Conservation (phyloP, 148 eudicot genomes). For the Heliamphora exappendiculata region DNA sequence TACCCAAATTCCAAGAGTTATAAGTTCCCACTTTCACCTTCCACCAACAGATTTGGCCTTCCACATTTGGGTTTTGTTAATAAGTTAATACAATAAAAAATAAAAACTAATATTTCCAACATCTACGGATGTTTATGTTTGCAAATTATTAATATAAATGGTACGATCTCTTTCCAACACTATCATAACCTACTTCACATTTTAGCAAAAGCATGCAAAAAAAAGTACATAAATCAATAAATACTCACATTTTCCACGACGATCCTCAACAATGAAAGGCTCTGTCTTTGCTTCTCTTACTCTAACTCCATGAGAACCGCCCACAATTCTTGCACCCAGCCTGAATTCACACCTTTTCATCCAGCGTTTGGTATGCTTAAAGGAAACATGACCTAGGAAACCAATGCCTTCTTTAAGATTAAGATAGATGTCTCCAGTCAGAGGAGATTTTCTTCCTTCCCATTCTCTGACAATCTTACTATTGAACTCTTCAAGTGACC, state of each 20-base stretch:
- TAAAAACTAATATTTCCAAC: not conserved
- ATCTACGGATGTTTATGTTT: not conserved
- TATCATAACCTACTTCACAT: not conserved
- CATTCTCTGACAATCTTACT: conserved; percentile 3
- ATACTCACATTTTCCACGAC: conserved; percentile 8
- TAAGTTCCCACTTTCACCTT: not conserved
- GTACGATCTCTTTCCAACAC: not conserved
- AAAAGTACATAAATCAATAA: not conserved
- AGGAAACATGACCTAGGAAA: not conserved
- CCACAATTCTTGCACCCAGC: conserved; percentile 15
- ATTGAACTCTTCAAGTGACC: conserved; percentile 16
- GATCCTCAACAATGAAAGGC: conserved; percentile 1
- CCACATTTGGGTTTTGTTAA: not conserved
- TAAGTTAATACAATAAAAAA: not conserved
- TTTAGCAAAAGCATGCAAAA: not conserved
- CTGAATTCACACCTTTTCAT: conserved; percentile 5
- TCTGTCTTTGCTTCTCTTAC: conserved; percentile 13
- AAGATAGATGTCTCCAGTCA: conserved; percentile 2
- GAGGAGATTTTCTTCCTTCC: conserved; percentile 9
- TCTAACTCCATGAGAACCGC: not conserved
- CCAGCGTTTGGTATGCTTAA: conserved; percentile 15
- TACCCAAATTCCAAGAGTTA: too few relatives aligned
- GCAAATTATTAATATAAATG: not conserved
- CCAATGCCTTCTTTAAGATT: conserved; percentile 13
- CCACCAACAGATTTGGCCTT: not conserved